phyloP scores from a whole-genome alignment of 192 early-diverging fungal genomes.

The Backusella circina region DNA sequence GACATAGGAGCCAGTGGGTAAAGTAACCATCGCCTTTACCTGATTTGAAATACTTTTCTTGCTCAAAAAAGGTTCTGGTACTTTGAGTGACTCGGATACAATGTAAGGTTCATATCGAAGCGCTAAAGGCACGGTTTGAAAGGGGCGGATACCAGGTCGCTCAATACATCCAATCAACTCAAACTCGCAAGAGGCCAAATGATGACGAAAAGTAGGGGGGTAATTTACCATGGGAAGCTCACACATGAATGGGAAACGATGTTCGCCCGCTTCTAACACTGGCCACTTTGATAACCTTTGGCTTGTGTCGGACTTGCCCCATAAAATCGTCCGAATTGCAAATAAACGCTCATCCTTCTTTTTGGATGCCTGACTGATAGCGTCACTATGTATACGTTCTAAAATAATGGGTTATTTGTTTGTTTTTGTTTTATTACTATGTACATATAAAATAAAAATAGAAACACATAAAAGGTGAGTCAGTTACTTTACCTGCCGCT shows the following conservation, averaged over 20 bases:
- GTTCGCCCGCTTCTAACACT: slow-evolving; percentile 19
- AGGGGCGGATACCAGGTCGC: slow-evolving; percentile 14
- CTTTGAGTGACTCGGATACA: background rate
- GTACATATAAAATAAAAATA: background rate
- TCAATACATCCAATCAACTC: slow-evolving; percentile 8
- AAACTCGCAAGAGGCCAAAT: slow-evolving; percentile 6
- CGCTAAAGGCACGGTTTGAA: slow-evolving; percentile 2
- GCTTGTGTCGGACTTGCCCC: slow-evolving; percentile 12
- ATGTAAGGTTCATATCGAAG: slow-evolving; percentile 13
- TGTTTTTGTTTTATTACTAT: background rate
- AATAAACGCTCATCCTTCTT: slow-evolving; percentile 11
- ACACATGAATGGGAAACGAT: slow-evolving; percentile 26
- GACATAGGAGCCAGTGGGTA: background rate
- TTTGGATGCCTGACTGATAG: background rate
- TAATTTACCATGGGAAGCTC: slow-evolving; percentile 36
- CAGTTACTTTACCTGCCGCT: slow-evolving; percentile 18
- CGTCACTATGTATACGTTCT: slow-evolving; percentile 17
- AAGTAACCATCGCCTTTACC: background rate
- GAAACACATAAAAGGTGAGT: background rate
- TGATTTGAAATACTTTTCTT: background rate
- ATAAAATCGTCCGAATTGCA: slow-evolving; percentile 22
- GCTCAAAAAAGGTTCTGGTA: background rate
- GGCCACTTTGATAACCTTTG: slow-evolving; percentile 6
- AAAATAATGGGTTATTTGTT: background rate
- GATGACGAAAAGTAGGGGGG: slow-evolving; percentile 15